phyloP scores from a whole-genome alignment of 768 basidiomycete genomes.

The Naganishia randhawae region DNA sequence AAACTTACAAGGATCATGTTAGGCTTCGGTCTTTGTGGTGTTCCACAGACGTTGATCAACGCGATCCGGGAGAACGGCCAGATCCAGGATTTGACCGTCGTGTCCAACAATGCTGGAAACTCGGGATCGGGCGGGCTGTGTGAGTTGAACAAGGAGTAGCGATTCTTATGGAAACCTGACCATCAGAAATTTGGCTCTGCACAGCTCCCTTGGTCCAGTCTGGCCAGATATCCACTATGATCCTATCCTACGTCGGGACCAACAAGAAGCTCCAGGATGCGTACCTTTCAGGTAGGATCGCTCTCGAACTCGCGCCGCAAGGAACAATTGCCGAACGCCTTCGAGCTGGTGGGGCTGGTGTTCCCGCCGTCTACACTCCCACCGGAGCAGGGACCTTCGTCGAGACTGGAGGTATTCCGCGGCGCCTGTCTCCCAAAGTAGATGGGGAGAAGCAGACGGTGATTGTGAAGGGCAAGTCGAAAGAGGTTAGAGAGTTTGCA shows the following conservation, averaged over 20 bases:
- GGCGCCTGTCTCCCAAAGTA: slow-evolving; percentile 29
- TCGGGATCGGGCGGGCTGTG: slow-evolving; percentile 38
- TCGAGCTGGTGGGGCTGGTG: slow-evolving; percentile 41
- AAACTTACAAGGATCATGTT: not conserved
- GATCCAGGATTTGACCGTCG: slow-evolving; percentile 41
- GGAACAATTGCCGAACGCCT: slow-evolving; percentile 46
- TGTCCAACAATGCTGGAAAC: slow-evolving; percentile 48
- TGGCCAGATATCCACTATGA: slow-evolving; percentile 39
- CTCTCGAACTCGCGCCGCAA: slow-evolving; percentile 44
- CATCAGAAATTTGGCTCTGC: not conserved
- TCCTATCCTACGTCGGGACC: slow-evolving; percentile 44
- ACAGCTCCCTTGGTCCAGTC: slow-evolving; percentile 40
- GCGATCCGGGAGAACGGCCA: slow-evolving; percentile 33
- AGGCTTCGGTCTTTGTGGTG: slow-evolving; percentile 48
- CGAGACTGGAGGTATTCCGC: slow-evolving; percentile 46
- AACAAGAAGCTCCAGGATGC: slow-evolving; percentile 44
- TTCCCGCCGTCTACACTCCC: slow-evolving; percentile 44
- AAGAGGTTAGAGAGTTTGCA: slow-evolving; percentile 36
- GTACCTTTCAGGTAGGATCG: slow-evolving; percentile 41
- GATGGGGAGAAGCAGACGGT: slow-evolving; percentile 38
- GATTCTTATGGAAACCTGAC: not conserved
- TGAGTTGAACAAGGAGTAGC: slow-evolving; percentile 25
- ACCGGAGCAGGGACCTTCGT: slow-evolving; percentile 45
- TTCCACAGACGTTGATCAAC: slow-evolving; percentile 43
- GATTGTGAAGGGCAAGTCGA: slow-evolving; percentile 37